Evolutionary conservation across 768 basidiomycete genomes (phyloP).

Genomic region (Mycena haematopus): DNA sequence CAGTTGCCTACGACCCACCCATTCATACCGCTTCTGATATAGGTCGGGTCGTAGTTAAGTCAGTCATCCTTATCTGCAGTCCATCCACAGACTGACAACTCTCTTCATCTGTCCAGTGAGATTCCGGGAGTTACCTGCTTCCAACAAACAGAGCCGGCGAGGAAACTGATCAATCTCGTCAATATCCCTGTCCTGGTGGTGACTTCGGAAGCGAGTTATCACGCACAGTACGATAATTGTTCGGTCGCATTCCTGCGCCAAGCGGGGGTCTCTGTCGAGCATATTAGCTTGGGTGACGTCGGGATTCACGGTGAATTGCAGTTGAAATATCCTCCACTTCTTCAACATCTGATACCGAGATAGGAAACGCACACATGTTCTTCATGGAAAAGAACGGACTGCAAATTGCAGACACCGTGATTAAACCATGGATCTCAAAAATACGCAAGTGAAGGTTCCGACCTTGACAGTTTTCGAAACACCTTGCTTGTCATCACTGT

Average conservation of each 20-base stretch:
- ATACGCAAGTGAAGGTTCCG: conserved; percentile 10
- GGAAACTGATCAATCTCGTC: conserved; percentile 39
- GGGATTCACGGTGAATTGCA: conserved; percentile 36
- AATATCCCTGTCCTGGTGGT: conserved; percentile 44
- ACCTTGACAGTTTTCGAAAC: background rate
- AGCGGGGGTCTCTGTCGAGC: conserved; percentile 43
- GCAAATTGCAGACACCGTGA: conserved; percentile 40
- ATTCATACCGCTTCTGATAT: conserved; percentile 39
- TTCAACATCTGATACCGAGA: background rate
- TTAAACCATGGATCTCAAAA: conserved; percentile 41
- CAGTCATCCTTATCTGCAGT: background rate
- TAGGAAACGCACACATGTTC: conserved; percentile 48
- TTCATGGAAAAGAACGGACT: conserved; percentile 48
- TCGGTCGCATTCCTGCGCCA: conserved; percentile 41
- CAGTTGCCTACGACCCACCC: conserved; percentile 42
- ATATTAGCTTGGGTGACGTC: conserved; percentile 35
- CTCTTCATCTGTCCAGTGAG: conserved; percentile 6
- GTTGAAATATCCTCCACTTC: background rate
- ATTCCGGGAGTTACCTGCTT: conserved; percentile 35
- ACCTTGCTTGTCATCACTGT: background rate
- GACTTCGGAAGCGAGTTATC: conserved; percentile 45
- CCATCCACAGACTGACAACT: background rate
- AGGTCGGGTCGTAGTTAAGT: conserved; percentile 29
- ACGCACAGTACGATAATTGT: conserved; percentile 44
- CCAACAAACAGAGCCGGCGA: conserved; percentile 40